phyloP scores from a whole-genome alignment of 106 monocot genomes.

The Dioscorea zingiberensis region DNA sequence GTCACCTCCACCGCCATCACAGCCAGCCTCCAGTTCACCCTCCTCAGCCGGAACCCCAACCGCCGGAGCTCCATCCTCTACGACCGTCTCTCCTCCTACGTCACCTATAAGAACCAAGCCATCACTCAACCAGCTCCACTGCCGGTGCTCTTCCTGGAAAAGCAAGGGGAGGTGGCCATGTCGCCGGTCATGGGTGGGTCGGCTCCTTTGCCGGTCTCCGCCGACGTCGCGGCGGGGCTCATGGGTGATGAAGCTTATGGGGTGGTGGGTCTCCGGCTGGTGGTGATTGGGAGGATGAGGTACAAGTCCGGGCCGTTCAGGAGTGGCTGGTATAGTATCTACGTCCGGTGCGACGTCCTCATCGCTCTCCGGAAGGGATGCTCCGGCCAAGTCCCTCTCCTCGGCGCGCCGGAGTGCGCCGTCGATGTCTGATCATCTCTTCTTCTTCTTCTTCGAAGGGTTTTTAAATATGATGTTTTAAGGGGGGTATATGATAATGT shows the following conservation, averaged over 20 bases:
- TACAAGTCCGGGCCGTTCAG: slow-evolving; percentile 54
- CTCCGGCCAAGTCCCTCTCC: slow-evolving; percentile 42
- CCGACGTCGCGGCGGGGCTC: slow-evolving; percentile 38
- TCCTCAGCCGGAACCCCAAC: slow-evolving; percentile 64
- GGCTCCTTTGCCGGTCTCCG: slow-evolving; percentile 29
- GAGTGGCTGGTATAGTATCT: slow-evolving; percentile 48
- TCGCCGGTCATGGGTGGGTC: slow-evolving; percentile 46
- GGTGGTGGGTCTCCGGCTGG: slow-evolving; percentile 45
- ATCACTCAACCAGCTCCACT: slow-evolving; percentile 46
- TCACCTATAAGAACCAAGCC: slow-evolving; percentile 42
- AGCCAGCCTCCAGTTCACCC: slow-evolving; percentile 61
- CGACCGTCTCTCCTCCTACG: slow-evolving; percentile 43
- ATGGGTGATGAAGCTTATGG: slow-evolving; percentile 38
- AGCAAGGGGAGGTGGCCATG: slow-evolving; percentile 35
- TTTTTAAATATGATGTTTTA: no score
- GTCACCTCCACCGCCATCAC: slow-evolving; percentile 32
- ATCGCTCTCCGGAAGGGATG: slow-evolving; percentile 36
- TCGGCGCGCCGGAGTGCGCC: slow-evolving; percentile 45
- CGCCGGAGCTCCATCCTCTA: slow-evolving; percentile 32
- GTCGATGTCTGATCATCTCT: slow-evolving; percentile 26
- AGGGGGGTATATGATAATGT: no score
- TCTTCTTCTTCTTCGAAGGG: no score
- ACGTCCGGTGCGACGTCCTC: slow-evolving; percentile 53
- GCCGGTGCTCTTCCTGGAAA: slow-evolving; percentile 44
- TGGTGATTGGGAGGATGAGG: slow-evolving; percentile 51